Conservation (phyloP, 768 basidiomycete species). For the Serendipita indica region DNA sequence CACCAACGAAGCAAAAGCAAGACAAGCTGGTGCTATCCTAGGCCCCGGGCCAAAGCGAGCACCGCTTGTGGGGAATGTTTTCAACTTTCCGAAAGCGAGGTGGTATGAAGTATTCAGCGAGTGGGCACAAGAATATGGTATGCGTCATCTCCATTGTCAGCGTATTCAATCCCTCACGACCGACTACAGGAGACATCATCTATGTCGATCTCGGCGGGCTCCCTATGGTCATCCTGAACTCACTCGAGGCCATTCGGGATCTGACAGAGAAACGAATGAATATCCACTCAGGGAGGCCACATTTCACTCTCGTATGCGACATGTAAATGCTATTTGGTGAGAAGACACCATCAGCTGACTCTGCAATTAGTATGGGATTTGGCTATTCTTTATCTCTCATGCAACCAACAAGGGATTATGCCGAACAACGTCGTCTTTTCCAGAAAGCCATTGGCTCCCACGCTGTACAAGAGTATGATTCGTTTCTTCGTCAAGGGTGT, state of each 20-base stretch:
- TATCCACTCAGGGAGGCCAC: conserved; percentile 15
- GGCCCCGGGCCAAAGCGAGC: conserved; percentile 16
- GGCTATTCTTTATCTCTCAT: neutral
- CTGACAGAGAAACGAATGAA: conserved; percentile 15
- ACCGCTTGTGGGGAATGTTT: conserved; percentile 17
- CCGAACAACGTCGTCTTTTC: neutral
- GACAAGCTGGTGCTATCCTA: conserved; percentile 12
- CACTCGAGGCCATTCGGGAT: conserved; percentile 10
- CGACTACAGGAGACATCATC: conserved; percentile 16
- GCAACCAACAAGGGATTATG: no score
- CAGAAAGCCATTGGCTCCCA: neutral
- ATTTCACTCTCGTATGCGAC: neutral
- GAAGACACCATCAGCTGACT: neutral
- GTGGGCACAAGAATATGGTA: conserved; percentile 12
- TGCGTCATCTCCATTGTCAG: neutral
- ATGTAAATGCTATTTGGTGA: conserved; percentile 4
- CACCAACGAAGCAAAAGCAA: neutral
- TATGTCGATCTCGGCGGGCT: conserved; percentile 16
- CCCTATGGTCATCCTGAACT: conserved; percentile 16
- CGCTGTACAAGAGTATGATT: no score
- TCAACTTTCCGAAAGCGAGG: conserved; percentile 14
- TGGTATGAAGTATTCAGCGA: conserved; percentile 6
- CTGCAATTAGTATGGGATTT: neutral
- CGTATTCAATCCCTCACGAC: neutral
- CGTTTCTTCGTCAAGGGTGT: no score